Base-by-base conservation (phyloP, 495 filamentous ascomycete genomes). In the Coniosporium apollinis region DNA sequence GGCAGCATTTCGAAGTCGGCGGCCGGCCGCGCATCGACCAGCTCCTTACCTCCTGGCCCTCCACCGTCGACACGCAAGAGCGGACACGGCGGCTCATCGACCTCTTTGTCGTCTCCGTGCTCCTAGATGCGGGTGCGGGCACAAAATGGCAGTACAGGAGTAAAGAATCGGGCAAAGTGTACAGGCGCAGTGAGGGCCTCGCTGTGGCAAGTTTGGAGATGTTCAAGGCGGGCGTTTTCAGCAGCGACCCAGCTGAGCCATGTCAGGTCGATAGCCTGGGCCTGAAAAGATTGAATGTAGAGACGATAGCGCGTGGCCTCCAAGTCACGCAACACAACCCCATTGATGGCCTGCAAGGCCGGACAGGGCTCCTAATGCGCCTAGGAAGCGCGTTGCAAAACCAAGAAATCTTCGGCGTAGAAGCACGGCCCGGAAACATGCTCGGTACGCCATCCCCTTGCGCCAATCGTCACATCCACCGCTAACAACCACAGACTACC, bases 181-280 rank as follows among this genome's bases (percentile, higher is more conserved):
- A 85, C 51, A 67, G 74, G 25, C 70, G 89, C 25, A 94, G 84
- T 36, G 89, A 97, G 54, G 89, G 89, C 16, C 62, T 97, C 43
- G 89, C 89, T 4, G 76, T 97, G 29, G 89, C 91, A 16, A 87
- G 79, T 54, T 58, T 97, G 50, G 89, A 96, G 48, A 97, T 97
- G 89, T 97, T 96, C 62, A 94, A 89, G 59, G 66, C 72, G 35
- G 89, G 89, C n/a, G 47, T 82, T 29, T 97, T 97, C 60, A 91
- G 82, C 43, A 82, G 85, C 48, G 74, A 85, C 47, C 64, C 68
- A 2, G 67, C 56, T 30, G 77, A 93, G 54, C 85, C 82, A 24
- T 80, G 73, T 46, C 85, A 91, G 55, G 89, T 96, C 16, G 89
- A 97, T 51, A 82, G 76, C 37, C 70, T 66, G 5, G 91, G 79